Conservation (phyloP, 1,284 basidiomycete species). For the Heterobasidion parviporum region DNA sequence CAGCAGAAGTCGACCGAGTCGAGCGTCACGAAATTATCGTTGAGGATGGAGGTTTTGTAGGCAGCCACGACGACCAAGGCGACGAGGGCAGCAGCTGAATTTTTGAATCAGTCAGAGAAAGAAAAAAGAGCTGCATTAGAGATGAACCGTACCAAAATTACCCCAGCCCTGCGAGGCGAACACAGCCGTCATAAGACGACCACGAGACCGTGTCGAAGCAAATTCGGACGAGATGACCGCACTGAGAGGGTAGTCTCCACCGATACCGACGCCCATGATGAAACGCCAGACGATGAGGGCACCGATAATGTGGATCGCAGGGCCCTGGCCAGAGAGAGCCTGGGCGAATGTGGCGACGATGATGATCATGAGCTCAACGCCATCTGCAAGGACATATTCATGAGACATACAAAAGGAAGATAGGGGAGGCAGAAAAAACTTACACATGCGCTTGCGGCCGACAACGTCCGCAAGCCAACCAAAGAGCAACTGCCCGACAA, state of each 20-base stretch:
- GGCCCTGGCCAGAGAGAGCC: conserved; percentile 48
- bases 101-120: conserved; percentile 16
- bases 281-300: conserved; percentile 66
- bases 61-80: conserved; percentile 59
- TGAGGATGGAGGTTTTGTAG: conserved; percentile 57
- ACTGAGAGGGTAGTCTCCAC: conserved; percentile 64
- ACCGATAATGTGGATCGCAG: conserved; percentile 62
- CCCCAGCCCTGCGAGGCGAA: conserved; percentile 69
- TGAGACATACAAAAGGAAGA: conserved; percentile 14
- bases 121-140: conserved; percentile 5
- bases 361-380: conserved; percentile 66
- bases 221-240: conserved; percentile 73
- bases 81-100: conserved; percentile 54
- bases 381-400: conserved; percentile 38
- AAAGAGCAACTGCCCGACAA: conserved; percentile 55
- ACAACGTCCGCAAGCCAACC: conserved; percentile 65
- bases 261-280: conserved; percentile 62
- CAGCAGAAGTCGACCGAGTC: conserved; percentile 52
- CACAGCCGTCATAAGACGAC: conserved; percentile 66
- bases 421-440: conserved; percentile 18
- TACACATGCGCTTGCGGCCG: conserved; percentile 69
- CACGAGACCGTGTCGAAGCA: conserved; percentile 63
- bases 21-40: conserved; percentile 33
- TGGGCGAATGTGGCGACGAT: conserved; percentile 58
- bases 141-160: conserved; percentile 41